Base-by-base conservation (phyloP, 306 rosid genomes). In the Vigna radiata region DNA sequence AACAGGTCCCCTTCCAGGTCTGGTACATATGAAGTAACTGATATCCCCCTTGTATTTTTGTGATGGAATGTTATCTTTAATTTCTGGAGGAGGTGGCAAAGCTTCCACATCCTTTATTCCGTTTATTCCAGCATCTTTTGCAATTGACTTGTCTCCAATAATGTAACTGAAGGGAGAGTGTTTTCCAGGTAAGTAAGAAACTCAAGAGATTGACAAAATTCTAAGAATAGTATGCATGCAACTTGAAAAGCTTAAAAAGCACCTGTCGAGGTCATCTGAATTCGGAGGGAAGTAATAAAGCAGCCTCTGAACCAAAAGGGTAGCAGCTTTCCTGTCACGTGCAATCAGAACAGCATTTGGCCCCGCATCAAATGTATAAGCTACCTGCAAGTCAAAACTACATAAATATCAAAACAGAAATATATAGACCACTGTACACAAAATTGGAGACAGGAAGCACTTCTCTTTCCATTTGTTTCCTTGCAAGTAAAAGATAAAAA, bases 281-380 rank as follows among this genome's bases (percentile, higher is more conserved):
- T 75, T 88, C 73, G 98, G 98, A 73, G 98, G 98, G 50, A 94
- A 94, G 85, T 87, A 83, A 93, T 85, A 94, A 17, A 94, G 95
- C 72, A 94, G 85, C 89, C 87, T 90, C 85, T 89, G 95, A 85
- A 94, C 81, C 89, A 94, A 90, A 77, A 82, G 86, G 75, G 93
- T 60, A 50, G 98, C 97, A 50, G 93, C 76, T 88, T 94, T 72
- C 69, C 98, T 87, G 61, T 91, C 78, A 41, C 97, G 96, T 36
- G 98, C 98, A 53, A 94, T 89, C 47, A 94, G 75, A 79, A 94
- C 98, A 0, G 98, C 97, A 79, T 94, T 94, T 5, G 98, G 97
- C 54, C 98, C 98, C n/a, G 99, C 99, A 85, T 95, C 99, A 81
- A 95, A 95, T 71, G 99, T 95, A 77, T 95, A 95, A 49, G 99